phyloP scores from a whole-genome alignment of 306 rosid genomes.

The Leucaena leucocephala region DNA sequence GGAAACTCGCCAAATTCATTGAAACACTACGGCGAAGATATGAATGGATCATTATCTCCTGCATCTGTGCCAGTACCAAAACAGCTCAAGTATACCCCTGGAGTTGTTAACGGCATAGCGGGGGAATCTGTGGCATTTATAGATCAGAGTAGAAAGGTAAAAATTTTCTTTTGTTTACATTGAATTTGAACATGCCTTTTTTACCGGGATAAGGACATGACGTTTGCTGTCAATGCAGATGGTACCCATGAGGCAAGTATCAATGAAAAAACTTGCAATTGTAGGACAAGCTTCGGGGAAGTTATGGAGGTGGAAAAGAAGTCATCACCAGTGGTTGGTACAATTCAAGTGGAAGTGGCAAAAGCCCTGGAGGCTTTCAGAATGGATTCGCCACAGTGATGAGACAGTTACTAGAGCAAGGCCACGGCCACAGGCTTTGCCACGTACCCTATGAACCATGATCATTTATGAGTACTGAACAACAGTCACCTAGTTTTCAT shows the following conservation, averaged over 20 bases:
- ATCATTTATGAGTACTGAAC: slow-evolving; percentile 34
- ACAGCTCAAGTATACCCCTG: slow-evolving; percentile 88
- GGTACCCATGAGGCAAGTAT: slow-evolving; percentile 85
- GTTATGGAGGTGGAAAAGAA: slow-evolving; percentile 99
- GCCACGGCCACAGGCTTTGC: slow-evolving; percentile 78
- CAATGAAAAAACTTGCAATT: slow-evolving; percentile 77
- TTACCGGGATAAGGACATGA: slow-evolving; percentile 35
- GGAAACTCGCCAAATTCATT: slow-evolving; percentile 66
- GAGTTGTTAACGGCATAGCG: slow-evolving; percentile 70
- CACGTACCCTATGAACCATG: slow-evolving; percentile 44
- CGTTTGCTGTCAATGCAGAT: slow-evolving; percentile 59
- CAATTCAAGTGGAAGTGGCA: slow-evolving; percentile 99
- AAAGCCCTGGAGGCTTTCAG: slow-evolving; percentile 99
- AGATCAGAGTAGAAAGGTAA: slow-evolving; percentile 80
- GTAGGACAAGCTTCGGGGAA: slow-evolving; percentile 84
- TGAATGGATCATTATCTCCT: slow-evolving; percentile 72
- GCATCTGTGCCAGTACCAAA: slow-evolving; percentile 84
- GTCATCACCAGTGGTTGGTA: slow-evolving; percentile 95
- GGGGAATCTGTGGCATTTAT: slow-evolving; percentile 78
- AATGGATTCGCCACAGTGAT: slow-evolving; percentile 88
- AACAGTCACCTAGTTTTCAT: slow-evolving; percentile 43
- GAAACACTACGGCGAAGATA: slow-evolving; percentile 72
- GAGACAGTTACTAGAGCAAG: slow-evolving; percentile 81
- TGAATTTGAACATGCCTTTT: slow-evolving; percentile 34
- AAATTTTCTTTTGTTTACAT: slow-evolving; percentile 27